A percentile compares a stretch with the other conserved stretches of the same genome.
These are phyloP conservation scores for Penicillium argentinense DNA, from an alignment of 495 filamentous ascomycete genomes.

Conservation along the genomic window DNA sequence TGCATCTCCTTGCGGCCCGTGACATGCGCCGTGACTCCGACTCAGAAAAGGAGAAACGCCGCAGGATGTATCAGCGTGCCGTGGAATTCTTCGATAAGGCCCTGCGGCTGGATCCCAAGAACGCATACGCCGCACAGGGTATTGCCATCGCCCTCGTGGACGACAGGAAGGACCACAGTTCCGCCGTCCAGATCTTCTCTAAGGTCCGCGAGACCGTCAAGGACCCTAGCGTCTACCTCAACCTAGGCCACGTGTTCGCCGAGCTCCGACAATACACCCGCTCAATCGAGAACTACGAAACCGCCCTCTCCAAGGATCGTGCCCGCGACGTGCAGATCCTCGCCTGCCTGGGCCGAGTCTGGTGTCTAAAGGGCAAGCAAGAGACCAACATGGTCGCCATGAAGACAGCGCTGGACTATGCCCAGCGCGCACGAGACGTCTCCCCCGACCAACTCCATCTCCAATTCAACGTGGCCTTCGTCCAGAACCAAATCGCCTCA, in stretches of 20 bases:
- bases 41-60: constrained; percentile 82
- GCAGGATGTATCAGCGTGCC: constrained; percentile 80
- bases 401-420: constrained; percentile 83
- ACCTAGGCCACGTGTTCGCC: constrained; percentile 87
- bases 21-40: constrained; percentile 94
- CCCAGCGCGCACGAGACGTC: constrained; percentile 75
- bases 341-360: constrained; percentile 91
- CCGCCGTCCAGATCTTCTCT: constrained; percentile 79
- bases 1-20: constrained; percentile 79
- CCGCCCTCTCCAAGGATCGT: constrained; percentile 80
- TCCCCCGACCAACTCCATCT: constrained; percentile 84
- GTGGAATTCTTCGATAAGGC: constrained; percentile 99
- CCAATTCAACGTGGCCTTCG: constrained; percentile 97
- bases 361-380: constrained; percentile 79
- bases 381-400: constrained; percentile 79
- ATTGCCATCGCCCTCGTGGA: constrained; percentile 91
- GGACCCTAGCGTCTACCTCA: constrained; percentile 82
- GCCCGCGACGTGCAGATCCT: constrained; percentile 77
- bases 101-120: constrained; percentile 84
- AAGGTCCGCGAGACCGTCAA: constrained; percentile 86
- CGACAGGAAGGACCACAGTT: constrained; percentile 81
- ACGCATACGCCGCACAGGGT: constrained; percentile 94
- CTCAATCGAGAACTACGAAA: constrained; percentile 90
- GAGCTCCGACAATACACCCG: constrained; percentile 86
- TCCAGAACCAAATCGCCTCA: constrained; percentile 88